Conservation (phyloP, 2,329 filamentous ascomycete species). For the Rachicladosporium sp. region DNA sequence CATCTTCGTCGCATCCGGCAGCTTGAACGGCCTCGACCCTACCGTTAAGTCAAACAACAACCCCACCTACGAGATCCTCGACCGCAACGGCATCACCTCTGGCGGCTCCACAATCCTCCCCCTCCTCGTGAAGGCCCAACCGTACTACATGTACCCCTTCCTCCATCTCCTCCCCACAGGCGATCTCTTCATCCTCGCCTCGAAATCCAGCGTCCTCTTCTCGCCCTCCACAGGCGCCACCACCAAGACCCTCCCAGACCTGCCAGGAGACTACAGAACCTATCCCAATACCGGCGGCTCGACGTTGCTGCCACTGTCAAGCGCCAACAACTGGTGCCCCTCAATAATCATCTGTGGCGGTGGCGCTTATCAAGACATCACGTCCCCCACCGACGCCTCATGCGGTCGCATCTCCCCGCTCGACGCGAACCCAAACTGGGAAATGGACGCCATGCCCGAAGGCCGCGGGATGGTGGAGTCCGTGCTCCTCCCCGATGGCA, state of each 20-base stretch:
- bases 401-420: conserved; percentile 52
- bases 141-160: conserved; percentile 55
- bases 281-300: conserved; percentile 55
- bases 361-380: conserved; percentile 48
- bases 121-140: conserved; percentile 45
- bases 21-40: conserved; percentile 45
- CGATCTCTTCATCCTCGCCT: conserved; percentile 43
- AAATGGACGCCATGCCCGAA: conserved; percentile 46
- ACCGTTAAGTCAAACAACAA: conserved; percentile 46
- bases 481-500: too few species aligned
- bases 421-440: conserved; percentile 43
- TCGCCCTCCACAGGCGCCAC: conserved; percentile 46
- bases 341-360: conserved; percentile 55
- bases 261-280: conserved; percentile 51
- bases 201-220: conserved; percentile 44
- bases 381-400: conserved; percentile 48
- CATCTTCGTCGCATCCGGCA: conserved; percentile 48
- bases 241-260: conserved; percentile 44
- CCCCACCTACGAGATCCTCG: conserved; percentile 49
- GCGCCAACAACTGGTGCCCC: conserved; percentile 44
- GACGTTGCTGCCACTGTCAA: conserved; percentile 50
- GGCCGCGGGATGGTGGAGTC: too few species aligned
- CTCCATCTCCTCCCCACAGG: conserved; percentile 47
- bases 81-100: conserved; percentile 32
- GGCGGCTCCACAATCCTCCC: conserved; percentile 39